A percentile compares a stretch with the other conserved stretches of the same genome.
phyloP scores from a whole-genome alignment of 441 rosid genomes.

The Macaranga tanarius region DNA sequence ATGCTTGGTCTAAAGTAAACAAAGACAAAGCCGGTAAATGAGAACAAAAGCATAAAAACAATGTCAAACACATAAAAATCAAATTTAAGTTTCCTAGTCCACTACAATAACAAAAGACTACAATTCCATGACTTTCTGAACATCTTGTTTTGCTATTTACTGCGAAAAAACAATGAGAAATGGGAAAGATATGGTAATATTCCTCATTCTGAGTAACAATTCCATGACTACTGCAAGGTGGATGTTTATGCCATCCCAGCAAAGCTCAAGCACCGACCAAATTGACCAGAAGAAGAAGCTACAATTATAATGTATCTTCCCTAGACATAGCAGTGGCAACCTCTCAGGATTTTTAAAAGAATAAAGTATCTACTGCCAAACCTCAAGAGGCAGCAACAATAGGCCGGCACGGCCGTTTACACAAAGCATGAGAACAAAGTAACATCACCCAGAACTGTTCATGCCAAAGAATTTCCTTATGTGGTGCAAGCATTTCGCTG shows the following conservation, averaged over 20 bases:
- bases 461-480: neutral
- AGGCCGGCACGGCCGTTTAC: too few relatives aligned
- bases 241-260: neutral
- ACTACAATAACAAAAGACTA: neutral
- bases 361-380: neutral
- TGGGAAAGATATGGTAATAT: neutral
- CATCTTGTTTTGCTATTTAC: neutral
- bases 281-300: neutral
- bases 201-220: neutral
- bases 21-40: too few relatives aligned
- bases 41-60: too few relatives aligned
- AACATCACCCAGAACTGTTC: neutral
- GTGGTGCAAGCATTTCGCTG: neutral
- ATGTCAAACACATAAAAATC: too few relatives aligned
- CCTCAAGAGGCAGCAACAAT: neutral
- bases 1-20: too few relatives aligned
- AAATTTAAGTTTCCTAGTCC: neutral
- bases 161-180: neutral
- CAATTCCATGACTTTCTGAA: neutral
- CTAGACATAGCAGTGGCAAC: too few relatives aligned
- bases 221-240: too few relatives aligned
- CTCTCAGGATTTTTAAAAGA: too few relatives aligned
- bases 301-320: too few relatives aligned
- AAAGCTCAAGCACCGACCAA: neutral
- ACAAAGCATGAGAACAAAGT: neutral